These are phyloP conservation scores for Amauroascus verrucosus DNA, from an alignment of 2,329 filamentous ascomycete genomes.

Conservation along the genomic window DNA sequence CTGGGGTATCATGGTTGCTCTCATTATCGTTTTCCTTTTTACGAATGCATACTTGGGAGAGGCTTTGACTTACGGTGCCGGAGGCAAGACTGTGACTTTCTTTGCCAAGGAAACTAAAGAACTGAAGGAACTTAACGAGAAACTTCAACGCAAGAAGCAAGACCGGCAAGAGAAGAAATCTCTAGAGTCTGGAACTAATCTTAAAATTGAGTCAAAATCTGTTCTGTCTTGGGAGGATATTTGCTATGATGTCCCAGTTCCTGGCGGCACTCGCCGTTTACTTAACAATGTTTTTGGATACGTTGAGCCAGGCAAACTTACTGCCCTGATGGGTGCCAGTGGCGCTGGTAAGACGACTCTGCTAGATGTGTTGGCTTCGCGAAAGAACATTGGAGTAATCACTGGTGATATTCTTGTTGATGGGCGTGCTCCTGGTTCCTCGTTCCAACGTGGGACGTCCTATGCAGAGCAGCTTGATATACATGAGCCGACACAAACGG, in stretches of 20 bases:
- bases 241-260: slow-evolving; percentile 73
- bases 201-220: slow-evolving; percentile 32
- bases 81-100: slow-evolving; percentile 35
- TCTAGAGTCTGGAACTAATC: slow-evolving; percentile 39
- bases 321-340: slow-evolving; percentile 79
- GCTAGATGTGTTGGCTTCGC: slow-evolving; percentile 72
- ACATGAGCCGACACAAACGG: slow-evolving; percentile 72
- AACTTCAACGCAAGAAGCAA: slow-evolving; percentile 33
- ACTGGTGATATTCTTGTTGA: slow-evolving; percentile 75
- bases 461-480: slow-evolving; percentile 78
- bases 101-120: slow-evolving; percentile 30
- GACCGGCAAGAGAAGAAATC: slow-evolving; percentile 27
- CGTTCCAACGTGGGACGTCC: slow-evolving; percentile 76
- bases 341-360: slow-evolving; percentile 90
- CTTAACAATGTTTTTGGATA: slow-evolving; percentile 81
- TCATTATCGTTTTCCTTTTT: slow-evolving; percentile 50
- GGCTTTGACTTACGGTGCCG: slow-evolving; percentile 30
- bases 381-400: slow-evolving; percentile 81
- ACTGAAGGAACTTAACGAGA: slow-evolving; percentile 29
- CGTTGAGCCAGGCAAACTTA: slow-evolving; percentile 89
- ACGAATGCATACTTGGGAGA: slow-evolving; percentile 34
- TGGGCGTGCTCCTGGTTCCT: slow-evolving; percentile 57
- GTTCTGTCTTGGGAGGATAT: slow-evolving; percentile 81
- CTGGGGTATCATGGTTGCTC: slow-evolving; percentile 57
- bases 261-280: slow-evolving; percentile 63